phyloP scores from a whole-genome alignment of 768 basidiomycete genomes.

The Tephrocybe sp. region DNA sequence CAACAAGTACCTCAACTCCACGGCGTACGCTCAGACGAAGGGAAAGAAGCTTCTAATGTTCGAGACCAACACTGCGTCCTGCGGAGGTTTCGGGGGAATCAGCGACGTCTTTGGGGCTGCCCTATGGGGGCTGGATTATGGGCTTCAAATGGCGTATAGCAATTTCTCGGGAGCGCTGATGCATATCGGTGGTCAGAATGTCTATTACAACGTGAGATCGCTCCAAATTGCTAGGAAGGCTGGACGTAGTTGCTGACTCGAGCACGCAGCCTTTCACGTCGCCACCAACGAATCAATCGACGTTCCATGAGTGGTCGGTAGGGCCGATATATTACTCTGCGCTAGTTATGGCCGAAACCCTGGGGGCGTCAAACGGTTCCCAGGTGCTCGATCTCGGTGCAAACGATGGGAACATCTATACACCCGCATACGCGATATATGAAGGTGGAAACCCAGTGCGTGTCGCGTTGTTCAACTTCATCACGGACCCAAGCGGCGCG shows the following conservation, averaged over 20 bases:
- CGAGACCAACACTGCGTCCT: constrained; percentile 71
- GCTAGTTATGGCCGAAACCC: constrained; percentile 65
- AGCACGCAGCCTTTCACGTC: constrained; percentile 9
- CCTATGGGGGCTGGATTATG: constrained; percentile 65
- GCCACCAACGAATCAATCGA: constrained; percentile 50
- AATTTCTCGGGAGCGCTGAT: constrained; percentile 53
- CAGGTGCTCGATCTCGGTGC: constrained; percentile 65
- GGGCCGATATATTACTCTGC: constrained; percentile 77
- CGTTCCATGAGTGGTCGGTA: constrained; percentile 70
- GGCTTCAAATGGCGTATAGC: constrained; percentile 52
- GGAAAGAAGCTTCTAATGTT: constrained; percentile 60
- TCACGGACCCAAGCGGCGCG: constrained; percentile 57
- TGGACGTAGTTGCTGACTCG: constrained; percentile 56
- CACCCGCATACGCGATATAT: constrained; percentile 73
- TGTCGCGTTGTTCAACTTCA: constrained; percentile 71
- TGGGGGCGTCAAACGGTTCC: constrained; percentile 60
- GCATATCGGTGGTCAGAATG: constrained; percentile 64
- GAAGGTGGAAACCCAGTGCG: constrained; percentile 61
- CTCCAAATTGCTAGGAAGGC: constrained; percentile 39
- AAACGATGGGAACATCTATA: constrained; percentile 50
- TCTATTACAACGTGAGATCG: constrained; percentile 62
- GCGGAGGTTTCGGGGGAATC: constrained; percentile 67
- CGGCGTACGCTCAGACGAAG: constrained; percentile 39
- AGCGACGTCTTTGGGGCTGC: constrained; percentile 64
- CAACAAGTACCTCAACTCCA: constrained; percentile 49